Percentiles rank a stretch among this genome's conserved stretches.
Evolutionary conservation across 192 early-diverging fungal genomes (phyloP).

Genomic region (Backusella australiensis): DNA sequence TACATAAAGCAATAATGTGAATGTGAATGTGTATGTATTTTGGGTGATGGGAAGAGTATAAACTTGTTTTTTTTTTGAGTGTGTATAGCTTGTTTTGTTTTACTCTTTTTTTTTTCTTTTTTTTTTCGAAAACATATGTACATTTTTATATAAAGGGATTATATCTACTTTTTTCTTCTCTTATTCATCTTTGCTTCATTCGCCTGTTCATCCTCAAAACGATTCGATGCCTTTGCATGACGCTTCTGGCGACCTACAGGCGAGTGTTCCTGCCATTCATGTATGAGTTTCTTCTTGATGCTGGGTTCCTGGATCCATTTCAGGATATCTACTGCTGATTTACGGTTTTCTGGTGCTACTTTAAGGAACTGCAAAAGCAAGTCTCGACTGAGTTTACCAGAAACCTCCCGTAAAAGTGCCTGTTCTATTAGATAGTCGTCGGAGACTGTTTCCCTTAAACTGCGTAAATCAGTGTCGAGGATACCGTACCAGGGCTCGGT

Average conservation of each 20-base stretch:
- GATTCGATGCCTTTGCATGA: slow-evolving; percentile 16
- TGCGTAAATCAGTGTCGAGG: slow-evolving; percentile 54
- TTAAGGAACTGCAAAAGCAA: slow-evolving; percentile 45
- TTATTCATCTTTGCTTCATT: neutral
- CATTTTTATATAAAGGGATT: neutral
- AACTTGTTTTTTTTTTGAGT: no score
- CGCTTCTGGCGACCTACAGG: slow-evolving; percentile 21
- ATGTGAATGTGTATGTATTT: neutral
- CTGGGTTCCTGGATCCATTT: slow-evolving; percentile 40
- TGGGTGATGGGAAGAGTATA: neutral
- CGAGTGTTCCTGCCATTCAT: slow-evolving; percentile 44
- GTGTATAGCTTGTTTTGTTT: no score
- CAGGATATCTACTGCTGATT: slow-evolving; percentile 37
- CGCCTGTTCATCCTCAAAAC: slow-evolving; percentile 22
- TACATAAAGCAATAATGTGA: neutral
- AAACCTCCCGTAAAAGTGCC: slow-evolving; percentile 40
- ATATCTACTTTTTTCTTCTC: neutral
- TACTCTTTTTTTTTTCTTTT: neutral
- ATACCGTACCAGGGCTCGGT: slow-evolving; percentile 60
- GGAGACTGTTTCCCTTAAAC: slow-evolving; percentile 44
- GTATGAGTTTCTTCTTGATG: slow-evolving; percentile 35
- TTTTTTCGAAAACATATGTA: neutral
- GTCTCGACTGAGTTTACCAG: slow-evolving; percentile 35
- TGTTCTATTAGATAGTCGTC: slow-evolving; percentile 44
- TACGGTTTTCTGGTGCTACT: slow-evolving; percentile 38